Evolutionary conservation across 352 stramenopile genomes (phyloP).

Genomic region (Aphanomyces invadans): DNA sequence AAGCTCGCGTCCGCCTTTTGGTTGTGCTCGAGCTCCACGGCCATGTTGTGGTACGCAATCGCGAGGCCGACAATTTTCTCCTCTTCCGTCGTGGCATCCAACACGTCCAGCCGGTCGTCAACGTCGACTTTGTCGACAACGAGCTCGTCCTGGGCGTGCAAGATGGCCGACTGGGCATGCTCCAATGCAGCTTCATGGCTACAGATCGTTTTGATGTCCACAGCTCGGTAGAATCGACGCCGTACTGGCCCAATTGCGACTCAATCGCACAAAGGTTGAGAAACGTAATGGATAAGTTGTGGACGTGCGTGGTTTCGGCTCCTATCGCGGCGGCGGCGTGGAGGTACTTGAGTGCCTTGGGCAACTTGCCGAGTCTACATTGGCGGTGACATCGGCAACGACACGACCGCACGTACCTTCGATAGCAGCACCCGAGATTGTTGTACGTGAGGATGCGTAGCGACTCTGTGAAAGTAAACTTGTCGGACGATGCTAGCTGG

Average conservation of each 20-base stretch:
- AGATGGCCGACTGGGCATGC: constrained; percentile 70
- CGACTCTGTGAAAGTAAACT: constrained; percentile 56
- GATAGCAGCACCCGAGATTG: constrained; percentile 76
- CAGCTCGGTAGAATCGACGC: not conserved
- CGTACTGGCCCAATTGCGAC: constrained; percentile 45
- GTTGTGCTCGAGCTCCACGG: constrained; percentile 74
- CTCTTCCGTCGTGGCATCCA: constrained; percentile 51
- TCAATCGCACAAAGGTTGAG: constrained; percentile 77
- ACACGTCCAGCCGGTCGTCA: constrained; percentile 27
- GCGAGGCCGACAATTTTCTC: constrained; percentile 72
- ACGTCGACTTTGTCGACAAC: constrained; percentile 30
- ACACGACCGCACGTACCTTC: constrained; percentile 12
- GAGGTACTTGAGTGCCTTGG: constrained; percentile 66
- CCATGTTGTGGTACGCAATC: constrained; percentile 74
- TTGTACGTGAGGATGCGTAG: constrained; percentile 77
- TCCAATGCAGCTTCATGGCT: constrained; percentile 61
- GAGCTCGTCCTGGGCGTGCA: constrained; percentile 74
- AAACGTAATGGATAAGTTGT: constrained; percentile 74
- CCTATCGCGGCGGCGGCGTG: constrained; percentile 62
- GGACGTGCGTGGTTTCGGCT: constrained; percentile 40
- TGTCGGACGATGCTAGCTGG: constrained; percentile 51
- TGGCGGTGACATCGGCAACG: not conserved
- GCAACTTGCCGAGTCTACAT: constrained; percentile 55
- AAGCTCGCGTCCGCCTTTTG: constrained; percentile 54
- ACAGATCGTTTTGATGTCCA: not conserved